A percentile compares a stretch with the other conserved stretches of the same genome.
phyloP scores from a whole-genome alignment of 2,329 filamentous ascomycete genomes.

The Massarina eburnea region DNA sequence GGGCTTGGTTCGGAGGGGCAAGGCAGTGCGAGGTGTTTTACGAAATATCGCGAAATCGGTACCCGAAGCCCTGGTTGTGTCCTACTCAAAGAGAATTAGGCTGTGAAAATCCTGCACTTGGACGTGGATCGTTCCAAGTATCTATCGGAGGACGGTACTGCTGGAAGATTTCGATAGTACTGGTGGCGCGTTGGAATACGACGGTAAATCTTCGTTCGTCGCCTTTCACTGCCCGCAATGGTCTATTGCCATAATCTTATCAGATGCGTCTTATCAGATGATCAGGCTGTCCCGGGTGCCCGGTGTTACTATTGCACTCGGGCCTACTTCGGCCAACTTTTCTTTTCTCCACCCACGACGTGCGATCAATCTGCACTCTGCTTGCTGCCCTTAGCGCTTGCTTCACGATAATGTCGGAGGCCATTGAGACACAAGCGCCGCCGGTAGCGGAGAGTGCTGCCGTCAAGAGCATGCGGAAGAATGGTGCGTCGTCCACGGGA shows the following conservation, averaged over 20 bases:
- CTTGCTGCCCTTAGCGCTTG: conserved; percentile 8
- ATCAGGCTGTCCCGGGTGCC: conserved; percentile 2
- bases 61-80: conserved; percentile 23
- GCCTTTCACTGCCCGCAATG: background rate
- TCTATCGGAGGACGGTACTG: conserved; percentile 20
- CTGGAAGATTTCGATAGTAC: background rate
- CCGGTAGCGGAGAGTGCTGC: conserved; percentile 39
- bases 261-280: conserved; percentile 37
- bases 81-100: conserved; percentile 24
- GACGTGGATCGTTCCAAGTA: conserved; percentile 16
- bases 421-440: conserved; percentile 45
- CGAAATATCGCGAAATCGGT: conserved; percentile 22
- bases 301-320: background rate
- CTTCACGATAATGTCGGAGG: conserved; percentile 31
- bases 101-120: conserved; percentile 22
- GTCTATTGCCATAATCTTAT: conserved; percentile 20
- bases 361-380: background rate
- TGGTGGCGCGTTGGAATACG: conserved; percentile 13
- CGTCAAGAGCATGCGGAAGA: conserved; percentile 71
- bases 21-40: conserved; percentile 20
- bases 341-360: background rate
- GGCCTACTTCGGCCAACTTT: conserved; percentile 1
- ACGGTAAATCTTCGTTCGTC: conserved; percentile 14
- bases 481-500: conserved; percentile 59
- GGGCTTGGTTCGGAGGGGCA: conserved; percentile 1